Percentiles rank a stretch among this genome's conserved stretches.
These are phyloP conservation scores for Pichia membranifaciens DNA, from an alignment of 805 yeast species.

Conservation along the genomic window DNA sequence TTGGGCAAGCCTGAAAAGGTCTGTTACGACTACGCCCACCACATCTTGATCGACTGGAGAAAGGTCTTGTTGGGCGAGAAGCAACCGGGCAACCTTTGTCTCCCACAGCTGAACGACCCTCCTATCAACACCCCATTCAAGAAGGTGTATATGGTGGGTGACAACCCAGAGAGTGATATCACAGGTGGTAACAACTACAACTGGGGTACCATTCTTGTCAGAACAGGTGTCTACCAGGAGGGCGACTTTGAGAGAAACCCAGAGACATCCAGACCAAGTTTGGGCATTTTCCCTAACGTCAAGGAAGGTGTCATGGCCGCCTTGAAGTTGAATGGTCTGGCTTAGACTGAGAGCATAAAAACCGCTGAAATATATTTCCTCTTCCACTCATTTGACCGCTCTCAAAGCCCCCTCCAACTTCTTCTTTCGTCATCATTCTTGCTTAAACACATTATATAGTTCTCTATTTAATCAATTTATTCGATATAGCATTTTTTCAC, in stretches of 20 bases:
- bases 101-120: slow-evolving; percentile 40
- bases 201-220: slow-evolving; percentile 81
- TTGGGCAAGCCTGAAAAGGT: slow-evolving; percentile 78
- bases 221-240: slow-evolving; percentile 82
- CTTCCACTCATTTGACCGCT: too few relatives aligned
- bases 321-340: slow-evolving; percentile 18
- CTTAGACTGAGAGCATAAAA: too few relatives aligned
- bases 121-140: slow-evolving; percentile 41
- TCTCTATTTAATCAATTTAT: too few relatives aligned
- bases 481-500: neutral
- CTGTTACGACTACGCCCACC: slow-evolving; percentile 80
- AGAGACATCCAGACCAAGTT: slow-evolving; percentile 37
- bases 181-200: slow-evolving; percentile 83
- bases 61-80: slow-evolving; percentile 28
- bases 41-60: slow-evolving; percentile 54
- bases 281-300: slow-evolving; percentile 47
- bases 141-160: slow-evolving; percentile 92
- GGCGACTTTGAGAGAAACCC: slow-evolving; percentile 37
- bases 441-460: too few relatives aligned
- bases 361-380: too few relatives aligned
- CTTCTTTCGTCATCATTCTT: too few relatives aligned
- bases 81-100: slow-evolving; percentile 20
- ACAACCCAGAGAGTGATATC: slow-evolving; percentile 91
- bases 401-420: too few relatives aligned
- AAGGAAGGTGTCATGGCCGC: slow-evolving; percentile 36